A percentile compares a stretch with the other conserved stretches of the same genome.
Evolutionary conservation across 306 rosid genomes (phyloP).

Genomic region (Echinosophora koreensis): DNA sequence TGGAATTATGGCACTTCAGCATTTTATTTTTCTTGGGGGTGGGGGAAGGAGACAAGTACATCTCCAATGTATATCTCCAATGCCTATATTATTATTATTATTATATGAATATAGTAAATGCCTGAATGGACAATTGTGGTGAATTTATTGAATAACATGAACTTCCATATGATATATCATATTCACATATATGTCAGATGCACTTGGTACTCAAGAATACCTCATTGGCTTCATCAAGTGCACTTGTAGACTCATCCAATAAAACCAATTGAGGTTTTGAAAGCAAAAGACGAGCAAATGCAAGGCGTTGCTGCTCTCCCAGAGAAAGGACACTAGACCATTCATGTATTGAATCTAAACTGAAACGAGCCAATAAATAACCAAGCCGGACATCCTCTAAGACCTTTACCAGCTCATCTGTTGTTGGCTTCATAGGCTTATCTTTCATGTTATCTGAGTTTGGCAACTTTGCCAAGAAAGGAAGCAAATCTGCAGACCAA

Average conservation of each 20-base stretch:
- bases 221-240: constrained; percentile 96
- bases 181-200: not conserved
- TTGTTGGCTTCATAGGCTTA: constrained; percentile 66
- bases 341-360: constrained; percentile 78
- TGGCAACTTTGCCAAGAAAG: constrained; percentile 69
- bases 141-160: constrained; percentile 1
- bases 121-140: not conserved
- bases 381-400: constrained; percentile 85
- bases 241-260: constrained; percentile 93
- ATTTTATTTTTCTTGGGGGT: not conserved
- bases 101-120: constrained; percentile 3
- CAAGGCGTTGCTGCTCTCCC: constrained; percentile 99
- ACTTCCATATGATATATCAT: constrained; percentile 17
- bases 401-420: constrained; percentile 75
- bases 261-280: constrained; percentile 81
- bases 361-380: constrained; percentile 78
- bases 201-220: constrained; percentile 54
- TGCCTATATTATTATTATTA: no score
- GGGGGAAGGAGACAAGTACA: not conserved
- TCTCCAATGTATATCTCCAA: constrained; percentile 8
- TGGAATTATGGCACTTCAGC: not conserved
- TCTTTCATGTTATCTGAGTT: constrained; percentile 49
- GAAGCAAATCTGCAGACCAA: constrained; percentile 67
- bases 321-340: constrained; percentile 98
- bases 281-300: constrained; percentile 92